Percentiles rank a stretch among this genome's conserved stretches.
Conservation (phyloP, 2,329 filamentous ascomycete species). For the Cladosporium sp. region DNA sequence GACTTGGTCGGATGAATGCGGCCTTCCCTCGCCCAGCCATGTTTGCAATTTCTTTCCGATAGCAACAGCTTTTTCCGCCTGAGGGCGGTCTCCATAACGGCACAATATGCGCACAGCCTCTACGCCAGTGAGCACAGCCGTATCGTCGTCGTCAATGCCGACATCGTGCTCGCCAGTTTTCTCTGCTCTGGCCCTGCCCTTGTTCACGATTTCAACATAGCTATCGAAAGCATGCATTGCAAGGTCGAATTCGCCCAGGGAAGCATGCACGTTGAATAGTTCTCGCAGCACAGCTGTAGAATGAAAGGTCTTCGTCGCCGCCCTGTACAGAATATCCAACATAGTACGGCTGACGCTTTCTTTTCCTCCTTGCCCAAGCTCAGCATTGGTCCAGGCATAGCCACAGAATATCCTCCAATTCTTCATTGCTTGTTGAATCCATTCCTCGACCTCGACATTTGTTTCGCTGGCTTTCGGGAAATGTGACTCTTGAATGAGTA, state of each 20-base stretch:
- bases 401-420: conserved; percentile 86
- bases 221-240: conserved; percentile 88
- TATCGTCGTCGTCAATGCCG: conserved; percentile 73
- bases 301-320: conserved; percentile 90
- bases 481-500: conserved; percentile 71
- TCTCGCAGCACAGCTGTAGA: conserved; percentile 83
- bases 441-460: conserved; percentile 75
- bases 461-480: conserved; percentile 82
- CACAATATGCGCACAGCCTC: conserved; percentile 78
- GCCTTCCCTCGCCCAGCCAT: conserved; percentile 62
- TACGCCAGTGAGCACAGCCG: conserved; percentile 70
- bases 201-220: conserved; percentile 82
- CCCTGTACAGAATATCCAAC: conserved; percentile 80
- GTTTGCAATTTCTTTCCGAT: conserved; percentile 68
- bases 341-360: conserved; percentile 69
- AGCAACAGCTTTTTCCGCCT: conserved; percentile 73
- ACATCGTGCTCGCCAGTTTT: conserved; percentile 67
- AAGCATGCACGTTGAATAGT: conserved; percentile 81
- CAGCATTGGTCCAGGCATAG: conserved; percentile 71
- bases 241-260: conserved; percentile 85
- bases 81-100: conserved; percentile 69
- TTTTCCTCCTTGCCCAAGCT: conserved; percentile 77
- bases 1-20: conserved; percentile 18
- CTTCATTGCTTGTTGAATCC: conserved; percentile 70
- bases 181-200: conserved; percentile 76